phyloP scores from a whole-genome alignment of 345 rosid genomes.

The Salix koriyanagi region DNA sequence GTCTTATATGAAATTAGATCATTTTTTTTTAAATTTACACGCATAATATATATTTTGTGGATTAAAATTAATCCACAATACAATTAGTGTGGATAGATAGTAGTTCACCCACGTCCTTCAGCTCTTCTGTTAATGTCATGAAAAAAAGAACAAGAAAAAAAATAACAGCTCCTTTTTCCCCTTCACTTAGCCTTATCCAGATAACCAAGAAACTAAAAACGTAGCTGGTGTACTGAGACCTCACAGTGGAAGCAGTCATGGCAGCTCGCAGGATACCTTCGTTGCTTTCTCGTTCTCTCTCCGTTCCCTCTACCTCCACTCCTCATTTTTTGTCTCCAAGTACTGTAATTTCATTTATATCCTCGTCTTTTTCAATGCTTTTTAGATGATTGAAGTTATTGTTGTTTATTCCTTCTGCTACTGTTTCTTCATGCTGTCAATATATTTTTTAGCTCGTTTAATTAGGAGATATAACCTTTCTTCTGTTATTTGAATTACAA shows the following conservation, averaged over 20 bases:
- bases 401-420: not conserved
- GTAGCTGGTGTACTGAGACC: not conserved
- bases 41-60: too few species aligned
- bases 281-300: slow-evolving; percentile 26
- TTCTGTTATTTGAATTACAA: not conserved
- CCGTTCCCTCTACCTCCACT: slow-evolving; percentile 34
- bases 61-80: too few species aligned
- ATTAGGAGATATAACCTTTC: not conserved
- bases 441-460: not conserved
- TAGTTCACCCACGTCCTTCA: too few species aligned
- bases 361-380: not conserved
- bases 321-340: slow-evolving; percentile 44
- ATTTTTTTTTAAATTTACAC: too few species aligned
- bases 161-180: too few species aligned
- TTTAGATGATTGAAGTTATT: not conserved
- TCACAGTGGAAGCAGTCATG: slow-evolving; percentile 28
- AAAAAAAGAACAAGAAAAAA: too few species aligned
- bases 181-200: not conserved
- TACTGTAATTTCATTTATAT: slow-evolving; percentile 2
- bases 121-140: too few species aligned
- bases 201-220: not conserved
- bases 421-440: not conserved
- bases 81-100: too few species aligned
- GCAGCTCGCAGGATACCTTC: slow-evolving; percentile 46
- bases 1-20: too few species aligned